Evolutionary conservation across 331 rosid genomes (phyloP).

Genomic region (Quercus tomentella): DNA sequence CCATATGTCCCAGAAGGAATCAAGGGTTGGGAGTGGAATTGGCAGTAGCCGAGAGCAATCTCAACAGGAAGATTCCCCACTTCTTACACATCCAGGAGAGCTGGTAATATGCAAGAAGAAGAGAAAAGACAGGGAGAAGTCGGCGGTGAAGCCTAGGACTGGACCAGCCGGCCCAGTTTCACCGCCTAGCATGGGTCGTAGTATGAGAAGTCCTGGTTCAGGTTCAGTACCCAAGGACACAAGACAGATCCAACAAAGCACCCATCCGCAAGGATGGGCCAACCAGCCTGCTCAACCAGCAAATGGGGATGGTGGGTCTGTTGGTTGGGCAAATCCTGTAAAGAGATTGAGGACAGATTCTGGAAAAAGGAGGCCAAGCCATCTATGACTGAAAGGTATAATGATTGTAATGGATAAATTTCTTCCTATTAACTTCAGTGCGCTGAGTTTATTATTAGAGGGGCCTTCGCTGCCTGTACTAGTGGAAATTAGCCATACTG

Average conservation of each 20-base stretch:
- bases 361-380: slow-evolving; percentile 97
- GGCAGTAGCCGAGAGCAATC: slow-evolving; percentile 55
- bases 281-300: slow-evolving; percentile 58
- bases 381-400: slow-evolving; percentile 41
- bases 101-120: slow-evolving; percentile 97
- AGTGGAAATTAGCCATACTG: slow-evolving; percentile 44
- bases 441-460: slow-evolving; percentile 26
- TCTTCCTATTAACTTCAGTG: slow-evolving; percentile 19
- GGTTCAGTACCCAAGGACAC: slow-evolving; percentile 54
- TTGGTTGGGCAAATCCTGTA: slow-evolving; percentile 94
- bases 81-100: slow-evolving; percentile 91
- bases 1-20: slow-evolving; percentile 56
- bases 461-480: slow-evolving; percentile 32
- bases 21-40: slow-evolving; percentile 57
- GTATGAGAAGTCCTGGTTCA: slow-evolving; percentile 59
- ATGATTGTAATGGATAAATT: slow-evolving; percentile 28
- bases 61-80: slow-evolving; percentile 59
- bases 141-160: slow-evolving; percentile 53
- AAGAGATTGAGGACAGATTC: slow-evolving; percentile 92
- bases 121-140: slow-evolving; percentile 93
- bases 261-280: slow-evolving; percentile 63
- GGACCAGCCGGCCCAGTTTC: slow-evolving; percentile 76
- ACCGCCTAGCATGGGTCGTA: slow-evolving; percentile 60
- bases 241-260: slow-evolving; percentile 50
- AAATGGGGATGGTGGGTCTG: slow-evolving; percentile 56